Evolutionary conservation across 305 asterid genomes (phyloP), one percentile per base, ranked within the genome.

Genomic region (Withania somnifera): DNA sequence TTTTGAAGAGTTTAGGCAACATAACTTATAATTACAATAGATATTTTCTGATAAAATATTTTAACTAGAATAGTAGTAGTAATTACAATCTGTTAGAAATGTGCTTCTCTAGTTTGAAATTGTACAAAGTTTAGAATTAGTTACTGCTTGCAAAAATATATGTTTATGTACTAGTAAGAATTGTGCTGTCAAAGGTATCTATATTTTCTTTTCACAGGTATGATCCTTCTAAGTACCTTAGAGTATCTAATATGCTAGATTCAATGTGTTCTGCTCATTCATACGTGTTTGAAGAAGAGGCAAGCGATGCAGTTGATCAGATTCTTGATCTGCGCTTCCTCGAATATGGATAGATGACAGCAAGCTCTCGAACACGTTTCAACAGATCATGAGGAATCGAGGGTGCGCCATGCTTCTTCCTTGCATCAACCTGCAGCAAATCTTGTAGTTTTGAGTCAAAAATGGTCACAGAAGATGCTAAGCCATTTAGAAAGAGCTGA

Each of bases 331-430:
- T 28, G 28, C 4, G 28, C 50, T 17, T 6, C 77, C 76, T 75
- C 4, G 84, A 57, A 58, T 82, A 30, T 73, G 84, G 84, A 75
- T 82, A 34, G 57, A 45, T 42, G 81, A 34, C 54, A 58, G 84
- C 84, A 64, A 82, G 80, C 71, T 73, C 81, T 0, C 42, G 51
- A 82, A 82, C 84, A 7, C 64, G 75, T 51, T n/a, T 66, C 7
- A 82, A 66, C 26, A 82, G 30, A 15, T 75, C 13, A 3, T 58
- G 81, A 34, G 84, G 81, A 14, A 82, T 73, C 19, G 53, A n/a
- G 75, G 38, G 17, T 17, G 11, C 7, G 2, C 45, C 68, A 17
- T 30, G 60, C 56, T 75, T 73, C 61, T 61, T 24, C 66, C 24
- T 40, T 54, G 81, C 26, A 51, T 20, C 71, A 17, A 40, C 64